Base-by-base conservation (phyloP, 2,329 filamentous ascomycete genomes). In the Grosmannia huntii region DNA sequence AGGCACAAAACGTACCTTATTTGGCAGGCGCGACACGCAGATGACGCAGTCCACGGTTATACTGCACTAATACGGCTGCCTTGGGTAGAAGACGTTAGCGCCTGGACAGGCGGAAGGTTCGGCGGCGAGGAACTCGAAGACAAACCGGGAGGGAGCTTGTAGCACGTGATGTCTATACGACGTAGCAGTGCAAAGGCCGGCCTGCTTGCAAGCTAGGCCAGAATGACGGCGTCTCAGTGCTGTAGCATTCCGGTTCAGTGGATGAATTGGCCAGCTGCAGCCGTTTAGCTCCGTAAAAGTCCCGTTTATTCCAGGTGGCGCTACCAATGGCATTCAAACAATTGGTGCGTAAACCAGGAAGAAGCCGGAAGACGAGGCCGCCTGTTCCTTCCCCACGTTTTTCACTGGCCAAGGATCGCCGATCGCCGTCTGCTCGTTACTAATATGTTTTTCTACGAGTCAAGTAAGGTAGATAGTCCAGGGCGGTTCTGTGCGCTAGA, bases 321-420 rank as follows among this genome's bases (percentile, higher is more conserved):
- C 31, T 33, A 31, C 38, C 56, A 53, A 57, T 57, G 16, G 28
- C 19, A 21, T 7, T 16, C 5, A 4, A 4, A 36, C 2, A 23
- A 49, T 33, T 57, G 31, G 31, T 9, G 2, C 31, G 31, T 53
- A 38, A 21, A 9, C 49, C 44, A 60, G 62, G 62, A 41, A 63
- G 61, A 63, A 63, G 61, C 61, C 62, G 62, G 62, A 63, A 62
- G 44, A 31, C 16, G 52, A 50, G 9, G 57, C 46, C 57, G 52
- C 14, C 31, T 50, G 57, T 23, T 52, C 57, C 57, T 59, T 59
- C 57, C 57, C 52, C 57, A 56, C 57, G 53, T 55, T 55, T 55
- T 28, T 31, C 14, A 51, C 49, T 51, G 25, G 41, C 7, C 25
- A 10, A 51, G 27, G 27, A 28, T 28, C 25, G 49, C 28, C 50